Evolutionary conservation across 305 asterid genomes (phyloP), one percentile per base, ranked within the genome.

Genomic region (Galium porrigens): DNA sequence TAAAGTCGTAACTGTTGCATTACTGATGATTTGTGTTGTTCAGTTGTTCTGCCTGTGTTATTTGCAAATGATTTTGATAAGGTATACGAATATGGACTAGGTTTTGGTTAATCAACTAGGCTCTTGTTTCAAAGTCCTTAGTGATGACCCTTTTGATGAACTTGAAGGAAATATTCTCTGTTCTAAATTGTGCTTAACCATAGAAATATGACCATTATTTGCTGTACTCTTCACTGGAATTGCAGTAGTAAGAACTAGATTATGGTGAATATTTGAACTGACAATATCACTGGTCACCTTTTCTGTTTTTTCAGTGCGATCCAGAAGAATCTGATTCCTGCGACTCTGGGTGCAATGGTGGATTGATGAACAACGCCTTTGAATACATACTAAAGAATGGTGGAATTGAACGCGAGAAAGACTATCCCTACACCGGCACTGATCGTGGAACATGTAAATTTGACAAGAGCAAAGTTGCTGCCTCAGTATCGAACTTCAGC

Each of bases 331-430:
- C 15, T n/a, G 63, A 46, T 53, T 67, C 88, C 0, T 90, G 97
- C 70, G 97, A 90, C 67, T 74, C 90, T 14, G 97, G 97, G 29
- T 88, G 97, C 64, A 37, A 71, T 29, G 96, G 96, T 5, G 97
- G 97, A 71, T 72, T 86, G 49, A 90, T 90, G 97, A 90, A 81
- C 82, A 88, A 70, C 56, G 96, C 97, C 66, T 88, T 86, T 6
- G 96, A 90, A 65, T 90, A 90, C 75, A 74, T 88, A 1, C 85
- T 88, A 20, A 90, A 88, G 64, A 70, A 68, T 12, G 97, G 97
- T 15, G 97, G 97, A 64, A 81, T 90, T 72, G 79, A 82, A 64
- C 76, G 56, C 4, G 96, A 90, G 83, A 64, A 82, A 69, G 95
- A 84, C 42, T 88, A 90, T 71, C 94, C 95, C 34, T 87, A 90